Evolutionary conservation across 352 stramenopile species (phyloP), one percentile per base, ranked within the genome.

Genomic region (Plasmopara muralis): DNA sequence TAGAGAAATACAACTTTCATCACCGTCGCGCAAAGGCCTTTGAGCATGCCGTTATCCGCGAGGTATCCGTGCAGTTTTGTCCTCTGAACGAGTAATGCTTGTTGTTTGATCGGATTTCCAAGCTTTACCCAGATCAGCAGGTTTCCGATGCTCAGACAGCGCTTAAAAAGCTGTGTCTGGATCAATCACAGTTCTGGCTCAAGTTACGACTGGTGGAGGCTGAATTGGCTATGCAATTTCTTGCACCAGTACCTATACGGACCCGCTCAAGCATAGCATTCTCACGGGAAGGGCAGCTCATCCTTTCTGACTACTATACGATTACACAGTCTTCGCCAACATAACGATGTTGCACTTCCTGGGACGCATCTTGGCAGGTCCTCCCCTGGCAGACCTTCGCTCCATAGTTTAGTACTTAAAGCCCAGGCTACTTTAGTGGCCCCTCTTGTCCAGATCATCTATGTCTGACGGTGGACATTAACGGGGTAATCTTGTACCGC

Each of bases 141-240:
- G 18, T 89, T 91, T 14, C 4, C 8, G 13, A 33, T 16, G 30
- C 5, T 46, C 30, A 34, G 15, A 15, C n/a, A 15, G 9, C 6
- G 31, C 9, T 16, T 29, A 9, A 80, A 76, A 89, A 85, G 88
- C 30, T 34, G 30, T 34, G 30, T 34, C 30, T 9, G 30, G 30
- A 34, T 9, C 30, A 34, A 9, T 34, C 60, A 16, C 41, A 46
- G 8, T 33, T 6, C 41, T 46, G 41, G 41, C 16, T 46, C 18
- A 30, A 46, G 20, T 46, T 33, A 33, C 4, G 41, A 34, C 30
- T 34, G 30, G 30, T 9, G 5, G 30, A 46, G 20, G 16, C 20
- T 30, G 41, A 46, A 6, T 14, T 46, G 18, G 41, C 41, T 46
- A 8, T 46, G 5, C 41, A 34, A 29, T 33, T 46, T 33, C 9